Evolutionary conservation across 192 early-diverging fungal species (phyloP).

Genomic region (Haplosporangium gracile): DNA sequence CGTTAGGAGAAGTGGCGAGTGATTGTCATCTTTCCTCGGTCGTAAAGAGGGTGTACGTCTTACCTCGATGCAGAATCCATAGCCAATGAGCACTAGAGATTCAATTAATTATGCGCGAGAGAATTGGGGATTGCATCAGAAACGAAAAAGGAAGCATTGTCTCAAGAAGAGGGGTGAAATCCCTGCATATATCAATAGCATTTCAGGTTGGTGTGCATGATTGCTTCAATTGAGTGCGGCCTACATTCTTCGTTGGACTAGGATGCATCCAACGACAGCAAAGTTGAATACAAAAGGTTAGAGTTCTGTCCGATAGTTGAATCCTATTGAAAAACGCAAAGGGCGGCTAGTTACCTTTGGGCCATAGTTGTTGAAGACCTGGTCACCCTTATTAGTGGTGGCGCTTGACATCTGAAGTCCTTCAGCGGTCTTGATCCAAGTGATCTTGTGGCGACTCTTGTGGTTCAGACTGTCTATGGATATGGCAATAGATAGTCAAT

Average conservation of each 20-base stretch:
- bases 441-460: conserved; percentile 63
- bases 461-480: conserved; percentile 73
- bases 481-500: neutral
- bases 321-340: neutral
- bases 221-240: neutral
- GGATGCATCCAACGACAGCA: neutral
- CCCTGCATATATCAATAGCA: neutral
- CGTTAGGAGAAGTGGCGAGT: neutral
- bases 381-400: conserved; percentile 54
- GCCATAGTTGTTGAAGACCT: conserved; percentile 79
- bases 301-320: neutral
- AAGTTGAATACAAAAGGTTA: conserved; percentile 1
- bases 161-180: neutral
- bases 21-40: too few relatives aligned
- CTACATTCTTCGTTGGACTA: conserved; percentile 78
- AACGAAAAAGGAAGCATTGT: neutral
- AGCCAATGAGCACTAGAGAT: conserved; percentile 68
- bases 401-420: conserved; percentile 35
- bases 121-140: conserved; percentile 14
- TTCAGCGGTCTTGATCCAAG: conserved; percentile 63
- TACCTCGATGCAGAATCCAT: conserved; percentile 75
- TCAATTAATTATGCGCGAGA: neutral
- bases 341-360: conserved; percentile 61
- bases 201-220: neutral
- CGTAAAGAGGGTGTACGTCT: neutral